Percentiles rank a stretch among this genome's conserved stretches.
phyloP scores from a whole-genome alignment of 1,284 basidiomycete species.

The Cryptococcus hybrid region DNA sequence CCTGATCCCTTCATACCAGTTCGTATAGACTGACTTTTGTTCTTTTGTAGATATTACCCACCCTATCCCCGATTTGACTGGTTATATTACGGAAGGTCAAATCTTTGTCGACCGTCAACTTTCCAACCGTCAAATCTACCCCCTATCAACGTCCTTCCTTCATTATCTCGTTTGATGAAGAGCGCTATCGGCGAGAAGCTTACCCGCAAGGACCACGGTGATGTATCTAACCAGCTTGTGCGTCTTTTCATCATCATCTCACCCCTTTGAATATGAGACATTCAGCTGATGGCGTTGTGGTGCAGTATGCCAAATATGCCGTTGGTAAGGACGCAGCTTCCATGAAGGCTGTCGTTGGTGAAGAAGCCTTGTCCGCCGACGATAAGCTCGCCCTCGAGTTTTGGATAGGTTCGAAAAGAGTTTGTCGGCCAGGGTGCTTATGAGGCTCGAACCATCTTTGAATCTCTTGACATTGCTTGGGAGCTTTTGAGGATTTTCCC shows the following conservation, averaged over 20 bases:
- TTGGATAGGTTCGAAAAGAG: constrained; percentile 89
- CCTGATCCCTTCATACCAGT: neutral
- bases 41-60: constrained; percentile 86
- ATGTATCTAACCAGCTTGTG: constrained; percentile 96
- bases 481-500: constrained; percentile 94
- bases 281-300: constrained; percentile 16
- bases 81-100: constrained; percentile 98
- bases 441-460: constrained; percentile 95
- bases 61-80: constrained; percentile 98
- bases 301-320: constrained; percentile 93
- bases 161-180: constrained; percentile 99
- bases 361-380: constrained; percentile 91
- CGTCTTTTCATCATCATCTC: constrained; percentile 31
- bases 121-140: constrained; percentile 83
- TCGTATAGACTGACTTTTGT: constrained; percentile 12
- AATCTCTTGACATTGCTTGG: constrained; percentile 97
- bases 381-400: constrained; percentile 91
- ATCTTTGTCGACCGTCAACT: constrained; percentile 90
- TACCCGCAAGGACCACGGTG: constrained; percentile 96
- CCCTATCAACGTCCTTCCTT: constrained; percentile 99
- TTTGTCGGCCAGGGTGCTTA: constrained; percentile 95
- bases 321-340: constrained; percentile 96
- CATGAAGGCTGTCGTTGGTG: constrained; percentile 99
- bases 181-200: constrained; percentile 96
- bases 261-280: neutral